A percentile compares a stretch with the other conserved stretches of the same genome.
Conservation (phyloP, 345 rosid genomes). For the Kernera saxatilis region DNA sequence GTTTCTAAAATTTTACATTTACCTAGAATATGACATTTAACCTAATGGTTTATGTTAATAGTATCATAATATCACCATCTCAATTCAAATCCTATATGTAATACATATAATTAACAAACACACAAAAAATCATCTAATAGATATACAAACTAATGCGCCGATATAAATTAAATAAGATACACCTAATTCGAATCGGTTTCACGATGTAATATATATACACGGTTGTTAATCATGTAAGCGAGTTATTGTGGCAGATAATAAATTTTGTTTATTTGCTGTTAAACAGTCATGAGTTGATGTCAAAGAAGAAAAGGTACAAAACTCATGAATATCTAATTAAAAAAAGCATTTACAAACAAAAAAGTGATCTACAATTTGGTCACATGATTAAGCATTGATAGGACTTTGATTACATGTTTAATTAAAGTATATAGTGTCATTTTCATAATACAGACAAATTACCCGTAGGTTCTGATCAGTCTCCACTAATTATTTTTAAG, state of each 20-base stretch:
- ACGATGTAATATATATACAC: not conserved
- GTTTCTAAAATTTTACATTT: not conserved
- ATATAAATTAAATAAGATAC: not conserved
- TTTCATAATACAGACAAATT: conserved; percentile 24
- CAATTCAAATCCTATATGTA: not conserved
- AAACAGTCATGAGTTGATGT: not conserved
- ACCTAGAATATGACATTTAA: not conserved
- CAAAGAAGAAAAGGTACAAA: not conserved
- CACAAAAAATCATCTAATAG: not conserved
- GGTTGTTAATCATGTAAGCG: not conserved
- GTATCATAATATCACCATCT: not conserved
- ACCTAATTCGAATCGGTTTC: not conserved
- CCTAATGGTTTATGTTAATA: not conserved
- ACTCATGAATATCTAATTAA: not conserved
- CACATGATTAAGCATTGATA: conserved; percentile 26
- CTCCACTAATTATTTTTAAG: conserved; percentile 27
- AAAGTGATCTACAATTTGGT: conserved; percentile 12
- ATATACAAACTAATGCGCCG: not conserved
- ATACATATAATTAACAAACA: not conserved
- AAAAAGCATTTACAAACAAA: not conserved
- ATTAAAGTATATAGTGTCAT: conserved; percentile 14
- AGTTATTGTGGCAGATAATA: not conserved
- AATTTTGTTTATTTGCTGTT: not conserved
- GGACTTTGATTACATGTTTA: not conserved
- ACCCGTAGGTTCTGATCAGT: conserved; percentile 29